These are phyloP conservation scores for Mycena capillaripes DNA, from an alignment of 768 basidiomycete species.

Conservation along the genomic window DNA sequence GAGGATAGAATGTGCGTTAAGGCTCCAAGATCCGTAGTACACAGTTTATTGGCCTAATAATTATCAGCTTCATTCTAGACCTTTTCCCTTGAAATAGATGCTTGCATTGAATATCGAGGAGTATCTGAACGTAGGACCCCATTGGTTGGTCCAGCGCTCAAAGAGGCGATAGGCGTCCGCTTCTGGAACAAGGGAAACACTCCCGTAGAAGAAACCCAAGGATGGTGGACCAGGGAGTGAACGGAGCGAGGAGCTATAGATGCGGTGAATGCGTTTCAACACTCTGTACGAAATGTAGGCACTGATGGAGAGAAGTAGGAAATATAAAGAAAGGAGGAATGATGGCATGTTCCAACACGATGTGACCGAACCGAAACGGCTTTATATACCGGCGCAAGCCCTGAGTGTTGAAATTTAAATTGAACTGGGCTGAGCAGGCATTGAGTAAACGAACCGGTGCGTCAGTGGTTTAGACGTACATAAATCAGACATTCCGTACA, in stretches of 20 bases:
- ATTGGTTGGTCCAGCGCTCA: background rate
- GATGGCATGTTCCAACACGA: too few relatives aligned
- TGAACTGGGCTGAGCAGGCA: too few relatives aligned
- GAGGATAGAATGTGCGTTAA: constrained; percentile 7
- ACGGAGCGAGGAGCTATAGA: constrained; percentile 9
- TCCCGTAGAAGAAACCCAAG: background rate
- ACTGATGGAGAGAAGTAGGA: background rate
- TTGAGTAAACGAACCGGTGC: too few relatives aligned
- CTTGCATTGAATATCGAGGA: constrained; percentile 3
- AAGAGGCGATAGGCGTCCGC: background rate
- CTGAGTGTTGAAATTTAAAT: too few relatives aligned
- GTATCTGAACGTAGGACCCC: constrained; percentile 2
- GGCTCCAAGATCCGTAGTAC: background rate
- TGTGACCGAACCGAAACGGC: too few relatives aligned
- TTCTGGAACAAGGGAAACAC: background rate
- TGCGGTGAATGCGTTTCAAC: background rate
- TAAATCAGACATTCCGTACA: too few relatives aligned
- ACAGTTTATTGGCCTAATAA: background rate
- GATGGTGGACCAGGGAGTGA: constrained; percentile 9
- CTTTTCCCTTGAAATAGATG: too few relatives aligned
- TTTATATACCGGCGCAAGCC: too few relatives aligned
- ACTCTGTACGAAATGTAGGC: constrained; percentile 3
- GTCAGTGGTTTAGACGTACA: too few relatives aligned
- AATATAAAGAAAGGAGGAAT: background rate
- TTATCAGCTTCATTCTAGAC: too few relatives aligned